Percentiles rank a stretch among this genome's conserved stretches.
Evolutionary conservation across 805 yeast species (phyloP).

Genomic region (Zygoascus ofunaensis): DNA sequence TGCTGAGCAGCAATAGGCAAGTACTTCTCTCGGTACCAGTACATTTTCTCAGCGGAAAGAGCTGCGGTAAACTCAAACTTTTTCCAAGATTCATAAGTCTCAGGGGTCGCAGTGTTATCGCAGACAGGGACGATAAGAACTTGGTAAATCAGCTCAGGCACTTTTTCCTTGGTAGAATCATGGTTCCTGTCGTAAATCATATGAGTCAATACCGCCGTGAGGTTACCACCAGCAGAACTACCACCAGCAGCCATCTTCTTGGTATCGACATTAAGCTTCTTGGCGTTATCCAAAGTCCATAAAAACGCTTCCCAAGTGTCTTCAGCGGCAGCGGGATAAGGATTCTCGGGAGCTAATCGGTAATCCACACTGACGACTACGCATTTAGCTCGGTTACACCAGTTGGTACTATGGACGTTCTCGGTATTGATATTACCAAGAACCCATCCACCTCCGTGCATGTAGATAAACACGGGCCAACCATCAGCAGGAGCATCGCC

Average conservation of each 20-base stretch:
- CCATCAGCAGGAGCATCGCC: conserved; percentile 30
- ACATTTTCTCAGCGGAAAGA: conserved; percentile 39
- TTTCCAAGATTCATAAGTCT: conserved; percentile 31
- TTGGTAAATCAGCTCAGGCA: conserved; percentile 35
- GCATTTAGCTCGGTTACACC: conserved; percentile 31
- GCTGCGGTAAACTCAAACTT: conserved; percentile 27
- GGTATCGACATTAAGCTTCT: conserved; percentile 10
- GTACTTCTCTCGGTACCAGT: conserved; percentile 39
- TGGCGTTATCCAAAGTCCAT: conserved; percentile 12
- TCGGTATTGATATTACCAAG: conserved; percentile 35
- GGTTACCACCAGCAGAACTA: conserved; percentile 38
- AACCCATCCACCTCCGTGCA: conserved; percentile 42
- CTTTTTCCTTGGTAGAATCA: conserved; percentile 9
- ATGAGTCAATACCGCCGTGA: conserved; percentile 26
- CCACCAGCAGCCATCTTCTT: conserved; percentile 36
- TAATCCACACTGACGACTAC: conserved; percentile 40
- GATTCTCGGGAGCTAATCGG: conserved; percentile 41
- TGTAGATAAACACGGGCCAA: conserved; percentile 33
- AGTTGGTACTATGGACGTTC: conserved; percentile 36
- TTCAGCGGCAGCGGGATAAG: conserved; percentile 41
- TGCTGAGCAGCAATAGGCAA: conserved; percentile 30
- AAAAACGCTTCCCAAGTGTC: conserved; percentile 34
- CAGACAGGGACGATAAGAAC: conserved; percentile 33
- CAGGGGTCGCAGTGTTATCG: conserved; percentile 25
- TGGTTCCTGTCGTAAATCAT: conserved; percentile 22